These are phyloP conservation scores for Collybia nuda DNA, from an alignment of 768 basidiomycete species.

Conservation along the genomic window DNA sequence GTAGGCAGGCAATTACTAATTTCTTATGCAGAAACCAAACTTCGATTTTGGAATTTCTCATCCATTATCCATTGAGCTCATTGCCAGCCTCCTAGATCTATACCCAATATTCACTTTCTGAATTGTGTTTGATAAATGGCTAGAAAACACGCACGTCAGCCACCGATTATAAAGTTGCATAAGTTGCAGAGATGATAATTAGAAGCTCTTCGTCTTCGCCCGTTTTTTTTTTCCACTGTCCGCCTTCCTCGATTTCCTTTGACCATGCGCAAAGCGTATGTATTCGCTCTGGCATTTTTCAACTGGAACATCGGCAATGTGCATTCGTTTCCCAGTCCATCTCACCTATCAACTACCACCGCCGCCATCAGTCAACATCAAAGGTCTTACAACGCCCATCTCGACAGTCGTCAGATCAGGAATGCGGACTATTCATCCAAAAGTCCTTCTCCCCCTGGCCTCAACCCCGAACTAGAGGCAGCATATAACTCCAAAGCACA, in stretches of 20 bases:
- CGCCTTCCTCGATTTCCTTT: too few species aligned
- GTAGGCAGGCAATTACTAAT: too few species aligned
- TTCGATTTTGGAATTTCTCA: too few species aligned
- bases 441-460: not conserved
- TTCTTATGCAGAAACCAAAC: too few species aligned
- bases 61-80: too few species aligned
- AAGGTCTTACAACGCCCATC: not conserved
- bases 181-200: not conserved
- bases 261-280: constrained; percentile 7
- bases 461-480: not conserved
- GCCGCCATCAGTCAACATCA: not conserved
- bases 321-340: constrained; percentile 3
- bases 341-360: not conserved
- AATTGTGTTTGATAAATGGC: too few species aligned
- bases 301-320: constrained; percentile 9
- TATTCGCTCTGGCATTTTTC: constrained; percentile 10
- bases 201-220: not conserved
- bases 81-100: too few species aligned
- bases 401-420: constrained; percentile 7
- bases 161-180: not conserved
- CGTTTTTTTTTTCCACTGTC: not conserved
- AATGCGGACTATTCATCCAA: constrained; percentile 13
- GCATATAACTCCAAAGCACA: not conserved
- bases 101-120: too few species aligned
- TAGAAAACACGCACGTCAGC: too few species aligned